These are phyloP conservation scores for Leccinum aurantiacum DNA, from an alignment of 768 basidiomycete genomes.

Conservation along the genomic window DNA sequence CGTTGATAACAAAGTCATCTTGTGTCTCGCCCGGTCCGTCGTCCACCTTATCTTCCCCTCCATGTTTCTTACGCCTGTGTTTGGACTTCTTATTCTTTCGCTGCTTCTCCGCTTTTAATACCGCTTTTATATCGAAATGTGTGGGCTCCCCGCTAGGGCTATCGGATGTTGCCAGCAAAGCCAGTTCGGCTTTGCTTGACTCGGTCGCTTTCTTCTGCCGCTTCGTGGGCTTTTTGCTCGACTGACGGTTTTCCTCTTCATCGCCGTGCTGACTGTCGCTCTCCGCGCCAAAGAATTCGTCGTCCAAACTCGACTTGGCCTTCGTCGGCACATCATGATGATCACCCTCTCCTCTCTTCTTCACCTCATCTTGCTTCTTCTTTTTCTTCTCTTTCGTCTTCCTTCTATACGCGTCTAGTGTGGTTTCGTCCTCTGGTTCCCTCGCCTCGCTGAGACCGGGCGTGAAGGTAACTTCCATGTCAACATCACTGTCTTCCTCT, in stretches of 20 bases:
- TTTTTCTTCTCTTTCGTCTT: conserved; percentile 89
- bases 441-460: conserved; percentile 70
- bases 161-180: conserved; percentile 59
- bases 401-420: conserved; percentile 83
- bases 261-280: conserved; percentile 28
- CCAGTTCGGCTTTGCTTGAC: conserved; percentile 54
- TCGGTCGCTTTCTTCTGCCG: conserved; percentile 18
- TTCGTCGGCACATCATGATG: conserved; percentile 22
- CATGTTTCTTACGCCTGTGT: conserved; percentile 23
- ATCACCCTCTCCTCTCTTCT: conserved; percentile 36
- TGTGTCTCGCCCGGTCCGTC: conserved; percentile 66
- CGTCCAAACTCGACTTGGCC: conserved; percentile 33
- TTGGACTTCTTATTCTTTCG: conserved; percentile 43
- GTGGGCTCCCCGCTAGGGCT: conserved; percentile 53
- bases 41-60: conserved; percentile 34
- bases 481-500: conserved; percentile 49
- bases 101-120: conserved; percentile 83
- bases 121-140: conserved; percentile 90
- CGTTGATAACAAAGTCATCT: conserved; percentile 79
- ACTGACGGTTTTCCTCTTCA: conserved; percentile 23
- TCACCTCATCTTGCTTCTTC: conserved; percentile 69
- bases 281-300: conserved; percentile 75
- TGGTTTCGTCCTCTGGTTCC: conserved; percentile 71
- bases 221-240: conserved; percentile 25
- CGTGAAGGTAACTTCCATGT: conserved; percentile 95